Percentiles rank a stretch among this genome's conserved stretches.
Conservation (phyloP, 2,329 filamentous ascomycete genomes). For the Monosporascus sp. region DNA sequence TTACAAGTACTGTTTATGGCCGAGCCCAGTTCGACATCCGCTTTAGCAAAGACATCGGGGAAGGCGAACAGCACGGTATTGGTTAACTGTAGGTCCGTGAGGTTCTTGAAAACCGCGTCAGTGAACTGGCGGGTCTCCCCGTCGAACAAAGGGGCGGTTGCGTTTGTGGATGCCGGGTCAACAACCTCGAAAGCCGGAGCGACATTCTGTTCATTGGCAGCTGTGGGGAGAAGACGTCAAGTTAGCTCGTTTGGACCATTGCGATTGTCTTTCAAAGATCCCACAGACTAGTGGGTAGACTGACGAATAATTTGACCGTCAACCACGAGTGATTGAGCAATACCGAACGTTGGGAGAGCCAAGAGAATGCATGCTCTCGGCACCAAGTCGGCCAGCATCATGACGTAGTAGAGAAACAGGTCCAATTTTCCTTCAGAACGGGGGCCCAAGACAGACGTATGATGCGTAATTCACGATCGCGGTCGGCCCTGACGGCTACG, state of each 20-base stretch:
- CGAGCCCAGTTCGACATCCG: background rate
- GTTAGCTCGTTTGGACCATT: conserved; percentile 10
- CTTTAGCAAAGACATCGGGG: conserved; percentile 6
- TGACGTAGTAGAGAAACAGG: background rate
- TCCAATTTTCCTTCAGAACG: background rate
- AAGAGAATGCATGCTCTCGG: conserved; percentile 11
- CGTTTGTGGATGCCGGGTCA: conserved; percentile 18
- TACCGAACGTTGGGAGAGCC: conserved; percentile 6
- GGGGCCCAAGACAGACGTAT: background rate
- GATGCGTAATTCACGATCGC: no score
- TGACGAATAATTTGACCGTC: conserved; percentile 20
- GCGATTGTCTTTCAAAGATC: background rate
- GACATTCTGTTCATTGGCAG: conserved; percentile 17
- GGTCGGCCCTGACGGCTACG: background rate
- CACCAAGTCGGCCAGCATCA: conserved; percentile 13
- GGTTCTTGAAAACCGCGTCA: conserved; percentile 19
- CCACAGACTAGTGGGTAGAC: conserved; percentile 10
- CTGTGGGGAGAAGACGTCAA: conserved; percentile 11
- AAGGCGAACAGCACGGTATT: conserved; percentile 19
- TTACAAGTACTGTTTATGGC: conserved; percentile 17
- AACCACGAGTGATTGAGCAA: conserved; percentile 21
- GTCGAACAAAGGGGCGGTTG: conserved; percentile 20
- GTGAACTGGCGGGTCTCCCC: conserved; percentile 21
- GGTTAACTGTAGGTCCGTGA: conserved; percentile 18
- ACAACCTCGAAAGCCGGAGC: conserved; percentile 18